phyloP scores from a whole-genome alignment of 1,284 basidiomycete species.

The Xerocomus amazonicus region DNA sequence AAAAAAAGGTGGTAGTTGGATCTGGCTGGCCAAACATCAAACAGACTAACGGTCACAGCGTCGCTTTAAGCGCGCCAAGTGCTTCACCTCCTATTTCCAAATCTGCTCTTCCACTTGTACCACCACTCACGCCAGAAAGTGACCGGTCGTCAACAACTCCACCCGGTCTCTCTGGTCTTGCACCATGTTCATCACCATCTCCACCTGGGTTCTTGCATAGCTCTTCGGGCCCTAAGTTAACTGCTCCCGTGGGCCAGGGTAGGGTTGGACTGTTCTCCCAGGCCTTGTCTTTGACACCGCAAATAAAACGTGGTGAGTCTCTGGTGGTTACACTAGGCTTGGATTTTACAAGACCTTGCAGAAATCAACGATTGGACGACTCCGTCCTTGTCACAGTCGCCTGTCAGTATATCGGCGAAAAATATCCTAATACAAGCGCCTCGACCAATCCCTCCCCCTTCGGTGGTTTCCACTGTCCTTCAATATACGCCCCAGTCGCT shows the following conservation, averaged over 20 bases:
- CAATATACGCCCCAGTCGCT: constrained; percentile 23
- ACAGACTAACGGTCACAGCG: constrained; percentile 23
- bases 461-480: constrained; percentile 22
- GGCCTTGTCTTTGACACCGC: constrained; percentile 21
- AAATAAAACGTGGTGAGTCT: constrained; percentile 30
- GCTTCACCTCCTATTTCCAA: constrained; percentile 19
- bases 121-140: constrained; percentile 31
- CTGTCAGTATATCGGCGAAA: constrained; percentile 11
- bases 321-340: background rate
- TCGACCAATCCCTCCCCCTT: constrained; percentile 23
- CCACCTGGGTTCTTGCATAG: constrained; percentile 34
- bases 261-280: constrained; percentile 20
- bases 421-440: constrained; percentile 30
- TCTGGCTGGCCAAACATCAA: constrained; percentile 35
- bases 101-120: constrained; percentile 12
- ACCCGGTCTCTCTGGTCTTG: constrained; percentile 34
- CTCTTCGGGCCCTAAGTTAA: constrained; percentile 26
- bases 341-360: constrained; percentile 4
- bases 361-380: constrained; percentile 26
- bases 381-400: constrained; percentile 18
- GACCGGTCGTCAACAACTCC: constrained; percentile 34
- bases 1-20: constrained; percentile 32
- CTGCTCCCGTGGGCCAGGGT: constrained; percentile 14
- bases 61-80: constrained; percentile 1
- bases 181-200: constrained; percentile 38